Evolutionary conservation across 2,329 filamentous ascomycete genomes (phyloP).

Genomic region (Alternaria sp.): DNA sequence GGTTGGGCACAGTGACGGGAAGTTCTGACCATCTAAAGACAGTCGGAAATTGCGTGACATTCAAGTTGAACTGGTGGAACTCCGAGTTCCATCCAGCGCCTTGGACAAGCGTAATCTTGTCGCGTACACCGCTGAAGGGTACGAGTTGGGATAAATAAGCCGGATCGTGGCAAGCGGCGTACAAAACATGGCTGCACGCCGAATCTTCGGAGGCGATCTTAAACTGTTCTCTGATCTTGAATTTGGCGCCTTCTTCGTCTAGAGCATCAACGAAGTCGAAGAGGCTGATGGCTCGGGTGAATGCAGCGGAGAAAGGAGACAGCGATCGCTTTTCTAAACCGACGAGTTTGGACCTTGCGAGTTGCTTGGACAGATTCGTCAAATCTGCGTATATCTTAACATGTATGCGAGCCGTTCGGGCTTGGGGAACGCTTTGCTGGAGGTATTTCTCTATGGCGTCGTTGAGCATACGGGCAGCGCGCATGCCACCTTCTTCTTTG

Average conservation of each 20-base stretch:
- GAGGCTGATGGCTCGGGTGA: constrained; percentile 63
- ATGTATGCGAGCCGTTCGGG: constrained; percentile 60
- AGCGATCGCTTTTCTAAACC: constrained; percentile 64
- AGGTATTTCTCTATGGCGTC: constrained; percentile 55
- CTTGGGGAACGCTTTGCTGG: constrained; percentile 30
- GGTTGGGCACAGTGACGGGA: background rate
- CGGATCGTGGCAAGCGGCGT: constrained; percentile 67
- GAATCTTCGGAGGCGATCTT: constrained; percentile 62
- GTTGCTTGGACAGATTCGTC: constrained; percentile 58
- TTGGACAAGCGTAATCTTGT: constrained; percentile 63
- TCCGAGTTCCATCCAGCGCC: constrained; percentile 60
- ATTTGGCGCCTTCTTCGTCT: constrained; percentile 64
- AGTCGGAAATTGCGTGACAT: constrained; percentile 58
- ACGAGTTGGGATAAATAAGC: constrained; percentile 64
- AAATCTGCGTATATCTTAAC: constrained; percentile 64
- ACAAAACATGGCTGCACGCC: constrained; percentile 69
- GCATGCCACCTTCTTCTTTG: constrained; percentile 61
- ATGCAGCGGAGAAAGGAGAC: constrained; percentile 62
- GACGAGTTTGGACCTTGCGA: constrained; percentile 57
- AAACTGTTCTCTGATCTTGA: constrained; percentile 61
- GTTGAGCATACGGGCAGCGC: constrained; percentile 61
- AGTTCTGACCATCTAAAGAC: constrained; percentile 56
- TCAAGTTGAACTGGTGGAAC: constrained; percentile 59
- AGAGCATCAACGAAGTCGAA: constrained; percentile 69
- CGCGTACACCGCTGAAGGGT: constrained; percentile 56